A percentile compares a stretch with the other conserved stretches of the same genome.
Evolutionary conservation across 2,329 filamentous ascomycete genomes (phyloP).

Genomic region (Nemania serpens): DNA sequence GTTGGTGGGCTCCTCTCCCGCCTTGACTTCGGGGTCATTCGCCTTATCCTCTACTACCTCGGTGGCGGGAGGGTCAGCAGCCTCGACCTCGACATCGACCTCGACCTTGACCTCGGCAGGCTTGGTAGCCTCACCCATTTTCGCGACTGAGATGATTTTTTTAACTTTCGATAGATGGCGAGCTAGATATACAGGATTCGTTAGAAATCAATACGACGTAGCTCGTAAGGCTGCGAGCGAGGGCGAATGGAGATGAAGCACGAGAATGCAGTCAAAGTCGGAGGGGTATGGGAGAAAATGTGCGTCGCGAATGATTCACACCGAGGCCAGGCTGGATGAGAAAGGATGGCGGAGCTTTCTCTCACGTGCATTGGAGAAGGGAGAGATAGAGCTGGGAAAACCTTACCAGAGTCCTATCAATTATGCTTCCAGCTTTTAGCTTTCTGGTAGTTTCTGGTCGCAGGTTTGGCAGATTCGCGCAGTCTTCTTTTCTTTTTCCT

Average conservation of each 20-base stretch:
- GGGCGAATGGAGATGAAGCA: background rate
- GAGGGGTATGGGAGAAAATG: constrained; percentile 20
- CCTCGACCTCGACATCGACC: constrained; percentile 37
- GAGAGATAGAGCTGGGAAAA: background rate
- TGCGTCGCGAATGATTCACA: constrained; percentile 14
- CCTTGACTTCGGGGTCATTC: constrained; percentile 15
- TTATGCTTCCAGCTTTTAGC: background rate
- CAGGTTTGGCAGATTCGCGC: background rate
- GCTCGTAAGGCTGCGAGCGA: background rate
- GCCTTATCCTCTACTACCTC: constrained; percentile 15
- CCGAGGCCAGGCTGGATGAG: background rate
- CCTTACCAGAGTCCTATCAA: constrained; percentile 10
- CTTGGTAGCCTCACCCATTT: constrained; percentile 43
- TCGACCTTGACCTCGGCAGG: constrained; percentile 40
- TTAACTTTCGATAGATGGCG: background rate
- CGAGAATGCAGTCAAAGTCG: background rate
- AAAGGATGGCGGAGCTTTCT: background rate
- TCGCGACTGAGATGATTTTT: constrained; percentile 15
- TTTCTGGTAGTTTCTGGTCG: background rate
- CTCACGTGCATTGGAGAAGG: background rate
- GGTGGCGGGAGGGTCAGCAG: constrained; percentile 30
- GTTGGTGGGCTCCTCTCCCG: background rate
- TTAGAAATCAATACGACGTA: background rate
- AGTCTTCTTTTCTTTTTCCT: background rate
- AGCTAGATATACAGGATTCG: background rate